Evolutionary conservation across 2,329 filamentous ascomycete genomes (phyloP).

Genomic region (Fusarium beomiforme): DNA sequence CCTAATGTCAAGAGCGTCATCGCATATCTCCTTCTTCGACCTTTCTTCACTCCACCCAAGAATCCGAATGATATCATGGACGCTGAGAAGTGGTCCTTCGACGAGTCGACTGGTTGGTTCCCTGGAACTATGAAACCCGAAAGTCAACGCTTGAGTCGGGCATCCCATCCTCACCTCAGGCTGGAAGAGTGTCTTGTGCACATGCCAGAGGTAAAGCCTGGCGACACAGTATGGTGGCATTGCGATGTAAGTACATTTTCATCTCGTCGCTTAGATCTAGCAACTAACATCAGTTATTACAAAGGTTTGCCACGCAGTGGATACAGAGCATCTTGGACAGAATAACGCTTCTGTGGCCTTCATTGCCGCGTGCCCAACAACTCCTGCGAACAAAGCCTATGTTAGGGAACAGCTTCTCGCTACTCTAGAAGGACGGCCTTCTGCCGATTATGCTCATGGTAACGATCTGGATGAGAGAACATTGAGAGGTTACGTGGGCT

Average conservation of each 20-base stretch:
- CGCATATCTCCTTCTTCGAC: not conserved
- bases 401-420: not conserved
- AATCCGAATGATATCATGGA: not conserved
- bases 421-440: not conserved
- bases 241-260: slow-evolving; percentile 45
- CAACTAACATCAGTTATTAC: not conserved
- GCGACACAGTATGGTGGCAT: slow-evolving; percentile 56
- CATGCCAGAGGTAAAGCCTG: slow-evolving; percentile 45
- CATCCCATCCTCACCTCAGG: slow-evolving; percentile 2
- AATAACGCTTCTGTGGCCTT: not conserved
- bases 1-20: not conserved
- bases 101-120: not conserved
- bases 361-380: not conserved
- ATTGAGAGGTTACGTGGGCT: not conserved
- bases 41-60: not conserved
- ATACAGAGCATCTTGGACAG: not conserved
- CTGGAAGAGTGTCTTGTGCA: slow-evolving; percentile 10
- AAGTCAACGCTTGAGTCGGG: slow-evolving; percentile 1
- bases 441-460: not conserved
- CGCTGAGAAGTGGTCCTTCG: not conserved
- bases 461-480: not conserved
- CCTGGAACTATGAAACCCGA: slow-evolving; percentile 1
- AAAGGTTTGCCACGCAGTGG: slow-evolving; percentile 2
- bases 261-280: no score
- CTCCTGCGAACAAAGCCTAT: not conserved